Conservation (phyloP, 2,329 filamentous ascomycete species). For the Venturia carpophila region DNA sequence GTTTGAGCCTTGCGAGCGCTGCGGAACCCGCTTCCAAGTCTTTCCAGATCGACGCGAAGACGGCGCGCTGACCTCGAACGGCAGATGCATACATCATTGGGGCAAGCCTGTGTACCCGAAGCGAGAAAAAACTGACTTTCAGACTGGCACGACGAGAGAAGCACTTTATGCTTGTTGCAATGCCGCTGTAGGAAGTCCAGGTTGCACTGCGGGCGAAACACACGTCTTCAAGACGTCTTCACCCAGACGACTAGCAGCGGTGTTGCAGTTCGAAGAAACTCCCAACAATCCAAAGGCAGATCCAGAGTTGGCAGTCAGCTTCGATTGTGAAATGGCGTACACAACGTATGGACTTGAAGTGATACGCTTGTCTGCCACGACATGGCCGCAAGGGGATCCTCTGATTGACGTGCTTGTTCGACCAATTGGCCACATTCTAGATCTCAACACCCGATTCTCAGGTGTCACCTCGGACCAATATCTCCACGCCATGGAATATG, state of each 20-base stretch:
- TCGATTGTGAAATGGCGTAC: constrained; percentile 98
- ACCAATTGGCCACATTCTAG: constrained; percentile 74
- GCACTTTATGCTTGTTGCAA: constrained; percentile 71
- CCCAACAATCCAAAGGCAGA: constrained; percentile 51
- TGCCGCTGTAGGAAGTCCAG: constrained; percentile 64
- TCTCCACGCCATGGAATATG: constrained; percentile 45
- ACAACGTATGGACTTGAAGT: constrained; percentile 83
- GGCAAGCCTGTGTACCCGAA: constrained; percentile 58
- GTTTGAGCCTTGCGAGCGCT: constrained; percentile 86
- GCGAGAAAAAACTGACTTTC: constrained; percentile 46
- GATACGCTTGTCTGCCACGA: constrained; percentile 78
- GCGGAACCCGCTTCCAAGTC: constrained; percentile 77
- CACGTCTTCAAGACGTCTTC: constrained; percentile 87
- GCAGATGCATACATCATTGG: constrained; percentile 73
- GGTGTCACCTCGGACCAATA: constrained; percentile 76
- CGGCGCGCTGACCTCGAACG: constrained; percentile 71
- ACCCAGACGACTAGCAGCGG: constrained; percentile 63
- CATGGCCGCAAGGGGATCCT: constrained; percentile 70
- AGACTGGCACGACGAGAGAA: constrained; percentile 38
- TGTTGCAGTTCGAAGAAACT: constrained; percentile 74
- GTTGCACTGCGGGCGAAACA: constrained; percentile 61
- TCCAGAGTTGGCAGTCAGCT: constrained; percentile 57
- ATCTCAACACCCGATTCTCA: constrained; percentile 87
- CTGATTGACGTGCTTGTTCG: constrained; percentile 79
- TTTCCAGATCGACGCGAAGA: constrained; percentile 74